A percentile compares a stretch with the other conserved stretches of the same genome.
Conservation (phyloP, 1,284 basidiomycete species). For the Vanrija pseudolonga region DNA sequence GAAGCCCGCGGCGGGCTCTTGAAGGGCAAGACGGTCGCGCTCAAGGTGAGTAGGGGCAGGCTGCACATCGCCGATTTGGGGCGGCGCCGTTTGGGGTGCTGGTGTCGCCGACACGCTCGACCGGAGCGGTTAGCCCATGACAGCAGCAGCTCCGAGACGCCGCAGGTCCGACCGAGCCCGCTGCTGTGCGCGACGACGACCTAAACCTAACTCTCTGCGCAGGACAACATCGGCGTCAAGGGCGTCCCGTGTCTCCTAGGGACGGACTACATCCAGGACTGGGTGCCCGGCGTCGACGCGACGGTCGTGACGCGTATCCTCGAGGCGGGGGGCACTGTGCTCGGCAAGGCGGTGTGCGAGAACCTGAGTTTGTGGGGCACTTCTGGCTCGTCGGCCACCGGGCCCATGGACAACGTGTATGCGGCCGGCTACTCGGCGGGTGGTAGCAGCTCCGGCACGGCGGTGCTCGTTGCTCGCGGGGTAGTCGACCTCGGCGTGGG, state of each 20-base stretch:
- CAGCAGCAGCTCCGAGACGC: too few relatives aligned
- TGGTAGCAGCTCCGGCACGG: conserved; percentile 54
- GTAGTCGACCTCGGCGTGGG: conserved; percentile 55
- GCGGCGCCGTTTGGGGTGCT: too few relatives aligned
- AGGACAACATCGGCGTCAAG: conserved; percentile 30
- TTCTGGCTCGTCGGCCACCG: conserved; percentile 13
- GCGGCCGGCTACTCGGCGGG: conserved; percentile 53
- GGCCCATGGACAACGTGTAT: conserved; percentile 53
- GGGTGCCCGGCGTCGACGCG: conserved; percentile 48
- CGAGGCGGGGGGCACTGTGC: conserved; percentile 51
- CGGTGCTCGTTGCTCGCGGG: conserved; percentile 50
- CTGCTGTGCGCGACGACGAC: too few relatives aligned
- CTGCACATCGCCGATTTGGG: too few relatives aligned
- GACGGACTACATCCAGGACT: conserved; percentile 29
- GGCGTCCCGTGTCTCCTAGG: conserved; percentile 33
- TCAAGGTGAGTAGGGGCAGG: conserved; percentile 23
- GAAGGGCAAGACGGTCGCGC: conserved; percentile 28
- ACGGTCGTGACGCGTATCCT: conserved; percentile 53
- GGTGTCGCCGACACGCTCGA: too few relatives aligned
- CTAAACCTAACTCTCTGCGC: not conserved
- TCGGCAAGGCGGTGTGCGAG: conserved; percentile 52
- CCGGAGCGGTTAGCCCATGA: not conserved
- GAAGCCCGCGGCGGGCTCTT: conserved; percentile 11
- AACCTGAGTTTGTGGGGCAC: conserved; percentile 27
- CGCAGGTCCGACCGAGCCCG: too few relatives aligned